Evolutionary conservation across 169 alveolate genomes (phyloP), one percentile per base, ranked within the genome.

Genomic region (Plasmodium ovale): DNA sequence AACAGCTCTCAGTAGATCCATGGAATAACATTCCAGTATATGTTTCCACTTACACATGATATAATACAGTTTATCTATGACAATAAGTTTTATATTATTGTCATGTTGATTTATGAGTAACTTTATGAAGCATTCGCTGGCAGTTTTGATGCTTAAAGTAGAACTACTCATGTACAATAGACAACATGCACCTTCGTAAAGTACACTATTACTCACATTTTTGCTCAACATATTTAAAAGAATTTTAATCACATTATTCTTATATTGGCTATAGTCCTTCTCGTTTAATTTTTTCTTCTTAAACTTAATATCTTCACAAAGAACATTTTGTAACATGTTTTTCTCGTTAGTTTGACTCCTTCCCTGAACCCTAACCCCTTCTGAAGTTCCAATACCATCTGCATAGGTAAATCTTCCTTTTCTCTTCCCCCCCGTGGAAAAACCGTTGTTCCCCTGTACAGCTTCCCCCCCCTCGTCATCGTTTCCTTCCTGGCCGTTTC

Each of bases 91-190:
- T 23, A 97, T 97, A 91, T 98, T 98, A 74, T 96, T 94, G 70
- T 98, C 99, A 64, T 97, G 96, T 47, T 97, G 97, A 56, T 95
- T 96, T 82, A 94, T 87, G 54, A 98, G 74, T 21, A 98, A 91
- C 68, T 96, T 95, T 19, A 97, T 91, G 73, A 96, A 95, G n/a
- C 96, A 94, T 56, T 95, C 92, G n/a, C 96, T 96, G 2, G 99
- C 98, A 14, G 96, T 92, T 82, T 95, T 94, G 27, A 97, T 87
- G 7, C 97, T 95, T 37, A 94, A 87, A 39, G 95, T 94, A 21
- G 95, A 92, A 19, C 94, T 89, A 29, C 97, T 94, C 56, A 97
- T 68, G 68, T 94, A 92, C 37, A 94, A 85, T 47, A 96, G 87
- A 44, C 97, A 93, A 64, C 95, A 94, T 0, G 98, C 97, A 69